phyloP scores from a whole-genome alignment of 78 protist species.

The Dictyostelium discoideum region dicty_2.7 NC_007089.4:110001-110500 shows the following conservation, averaged over 20 bases:
- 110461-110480: background rate
- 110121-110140: background rate
- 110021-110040: too few species aligned
- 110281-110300: conserved; percentile 52
- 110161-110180: background rate
- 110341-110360: too few species aligned
- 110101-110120: background rate
- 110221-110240: background rate
- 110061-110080: background rate
- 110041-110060: background rate
- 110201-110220: background rate
- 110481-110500: background rate
- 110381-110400: background rate
- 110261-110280: background rate
- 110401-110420: too few species aligned
- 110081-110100: background rate
- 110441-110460: background rate
- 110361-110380: too few species aligned
- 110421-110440: too few species aligned
- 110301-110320: background rate
- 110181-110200: background rate
- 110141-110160: background rate
- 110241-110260: background rate
- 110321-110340: too few species aligned
- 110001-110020: too few species aligned